Percentiles rank a stretch among this genome's conserved stretches.
phyloP scores from a whole-genome alignment of 768 basidiomycete genomes.

The Ramaria sp. region DNA sequence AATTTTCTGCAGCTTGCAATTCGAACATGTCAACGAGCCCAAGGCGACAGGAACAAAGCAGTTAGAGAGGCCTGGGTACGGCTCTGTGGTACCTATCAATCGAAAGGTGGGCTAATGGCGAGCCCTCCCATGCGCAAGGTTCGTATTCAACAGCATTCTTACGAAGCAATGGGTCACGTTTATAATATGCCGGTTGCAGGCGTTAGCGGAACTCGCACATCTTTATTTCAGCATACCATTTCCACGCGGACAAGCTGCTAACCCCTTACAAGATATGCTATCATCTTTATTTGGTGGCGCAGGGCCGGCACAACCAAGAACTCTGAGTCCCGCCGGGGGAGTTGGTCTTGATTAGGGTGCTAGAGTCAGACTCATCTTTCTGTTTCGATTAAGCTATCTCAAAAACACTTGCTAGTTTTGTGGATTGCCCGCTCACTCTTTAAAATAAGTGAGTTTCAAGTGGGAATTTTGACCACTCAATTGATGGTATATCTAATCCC shows the following conservation, averaged over 20 bases:
- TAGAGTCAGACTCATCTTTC: not conserved
- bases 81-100: slow-evolving; percentile 75
- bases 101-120: slow-evolving; percentile 51
- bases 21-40: slow-evolving; percentile 76
- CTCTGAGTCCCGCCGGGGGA: not conserved
- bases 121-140: slow-evolving; percentile 55
- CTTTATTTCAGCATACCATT: slow-evolving; percentile 85
- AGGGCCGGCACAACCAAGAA: slow-evolving; percentile 1
- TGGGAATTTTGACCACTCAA: not conserved
- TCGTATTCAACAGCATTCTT: slow-evolving; percentile 16
- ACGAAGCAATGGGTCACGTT: not conserved
- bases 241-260: slow-evolving; percentile 56
- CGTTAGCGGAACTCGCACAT: slow-evolving; percentile 53
- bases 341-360: not conserved
- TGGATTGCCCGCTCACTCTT: not conserved
- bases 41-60: slow-evolving; percentile 66
- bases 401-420: not conserved
- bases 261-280: slow-evolving; percentile 83
- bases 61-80: slow-evolving; percentile 78
- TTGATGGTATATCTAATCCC: not conserved
- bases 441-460: not conserved
- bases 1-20: slow-evolving; percentile 91
- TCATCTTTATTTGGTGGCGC: slow-evolving; percentile 77
- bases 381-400: not conserved
- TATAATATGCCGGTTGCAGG: slow-evolving; percentile 26